Evolutionary conservation across 2,329 filamentous ascomycete genomes (phyloP).

Genomic region (Paracoccidioides brasiliensis): DNA sequence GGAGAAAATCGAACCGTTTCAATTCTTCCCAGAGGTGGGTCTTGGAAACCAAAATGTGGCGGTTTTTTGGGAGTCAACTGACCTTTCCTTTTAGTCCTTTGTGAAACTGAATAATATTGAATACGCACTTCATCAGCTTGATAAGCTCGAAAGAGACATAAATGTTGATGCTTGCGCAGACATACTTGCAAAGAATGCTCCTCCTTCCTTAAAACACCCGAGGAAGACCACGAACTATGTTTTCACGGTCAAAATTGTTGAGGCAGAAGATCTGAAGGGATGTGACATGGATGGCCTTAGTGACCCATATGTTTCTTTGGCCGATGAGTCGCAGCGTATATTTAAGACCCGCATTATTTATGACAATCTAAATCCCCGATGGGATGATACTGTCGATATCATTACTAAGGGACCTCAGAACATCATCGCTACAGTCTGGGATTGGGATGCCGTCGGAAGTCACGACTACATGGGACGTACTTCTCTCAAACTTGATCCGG

Average conservation of each 20-base stretch:
- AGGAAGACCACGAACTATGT: constrained; percentile 77
- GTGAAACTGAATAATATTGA: constrained; percentile 98
- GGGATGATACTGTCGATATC: constrained; percentile 96
- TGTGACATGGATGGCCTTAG: constrained; percentile 90
- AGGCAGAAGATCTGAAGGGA: constrained; percentile 95
- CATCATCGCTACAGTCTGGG: constrained; percentile 94
- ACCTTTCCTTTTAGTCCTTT: constrained; percentile 52
- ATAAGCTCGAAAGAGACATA: constrained; percentile 77
- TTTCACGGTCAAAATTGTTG: constrained; percentile 97
- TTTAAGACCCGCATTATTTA: constrained; percentile 90
- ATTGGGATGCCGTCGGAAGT: constrained; percentile 92
- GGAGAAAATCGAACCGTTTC: constrained; percentile 90
- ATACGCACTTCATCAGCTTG: constrained; percentile 82
- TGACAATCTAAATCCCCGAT: constrained; percentile 79
- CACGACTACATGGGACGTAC: constrained; percentile 95
- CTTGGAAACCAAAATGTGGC: constrained; percentile 4
- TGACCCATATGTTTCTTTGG: constrained; percentile 92
- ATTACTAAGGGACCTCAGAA: constrained; percentile 85
- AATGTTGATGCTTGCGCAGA: constrained; percentile 84
- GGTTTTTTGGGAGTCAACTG: neutral
- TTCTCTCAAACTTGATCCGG: constrained; percentile 95
- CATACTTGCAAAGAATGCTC: constrained; percentile 61
- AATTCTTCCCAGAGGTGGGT: constrained; percentile 81
- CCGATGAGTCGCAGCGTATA: constrained; percentile 91
- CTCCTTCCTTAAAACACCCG: constrained; percentile 53